Base-by-base conservation (phyloP, 768 basidiomycete species). In the Lactarius vividus region DNA sequence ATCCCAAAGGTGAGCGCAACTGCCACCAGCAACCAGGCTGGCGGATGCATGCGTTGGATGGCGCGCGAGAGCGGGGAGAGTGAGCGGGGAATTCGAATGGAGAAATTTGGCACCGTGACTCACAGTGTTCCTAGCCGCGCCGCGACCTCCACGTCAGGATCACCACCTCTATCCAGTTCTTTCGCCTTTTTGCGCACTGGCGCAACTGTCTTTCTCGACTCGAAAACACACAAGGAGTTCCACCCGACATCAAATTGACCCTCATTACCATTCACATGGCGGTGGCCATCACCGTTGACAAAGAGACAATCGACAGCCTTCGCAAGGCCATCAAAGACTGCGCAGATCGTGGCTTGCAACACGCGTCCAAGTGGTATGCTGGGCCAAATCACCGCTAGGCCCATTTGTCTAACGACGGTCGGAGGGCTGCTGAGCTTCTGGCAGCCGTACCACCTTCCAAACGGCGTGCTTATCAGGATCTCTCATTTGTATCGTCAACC, bases 371-470 rank as follows among this genome's bases (percentile, higher is more conserved):
- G 80, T 94, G 92, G 92, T 92, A 73, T 63, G 80, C 69, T 42
- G 15, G 35, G 5, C 42, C 33, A 37, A 37, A 37, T 52, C 20
- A 16, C 29, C 15, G 18, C 9, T 40, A 23, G 16, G 39, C 39
- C 8, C n/a, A 5, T 35, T 53, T 26, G 62, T 61, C 57, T 57
- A n/a, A 69, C 57, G 62, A 64, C 42, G 57, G 26, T 33, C 53
- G 37, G 66, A 94, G 92, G 92, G 85, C 89, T 28, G 86, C 91
- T 29, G 92, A 94, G 72, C 79, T 94, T 31, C 78, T 91, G 62
- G 78, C 88, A 31, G 83, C 88, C 16, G 78, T 87, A 35, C 82
- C 86, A 4, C 64, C 77, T 23, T 73, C 77, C 54, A 86, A 83
- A 74, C 79, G 84, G 66, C 77, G 75, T 73, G 11, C 71, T 72